A percentile compares a stretch with the other conserved stretches of the same genome.
phyloP scores from a whole-genome alignment of 495 filamentous ascomycete genomes.

The Trichocladium uniseriatum region DNA sequence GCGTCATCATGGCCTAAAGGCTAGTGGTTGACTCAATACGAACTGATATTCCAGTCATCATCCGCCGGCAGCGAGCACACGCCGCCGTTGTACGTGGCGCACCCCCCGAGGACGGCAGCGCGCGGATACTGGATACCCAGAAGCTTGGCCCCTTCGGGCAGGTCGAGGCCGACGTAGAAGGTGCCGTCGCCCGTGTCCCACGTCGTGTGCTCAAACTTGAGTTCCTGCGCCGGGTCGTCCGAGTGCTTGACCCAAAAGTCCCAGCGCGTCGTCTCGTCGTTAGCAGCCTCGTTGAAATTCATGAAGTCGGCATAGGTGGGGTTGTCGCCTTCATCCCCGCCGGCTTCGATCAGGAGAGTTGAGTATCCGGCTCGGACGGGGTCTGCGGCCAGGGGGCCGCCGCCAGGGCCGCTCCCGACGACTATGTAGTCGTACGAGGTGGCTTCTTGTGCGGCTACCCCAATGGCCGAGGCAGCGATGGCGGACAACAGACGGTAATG shows the following conservation, averaged over 20 bases:
- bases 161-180: constrained; percentile 40
- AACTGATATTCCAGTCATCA: constrained; percentile 39
- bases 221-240: constrained; percentile 32
- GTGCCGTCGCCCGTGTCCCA: constrained; percentile 37
- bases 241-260: constrained; percentile 46
- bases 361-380: constrained; percentile 52
- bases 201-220: constrained; percentile 36
- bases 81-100: constrained; percentile 42
- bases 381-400: constrained; percentile 52
- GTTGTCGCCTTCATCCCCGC: constrained; percentile 49
- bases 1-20: no score
- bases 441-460: neutral
- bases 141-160: constrained; percentile 33
- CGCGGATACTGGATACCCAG: constrained; percentile 42
- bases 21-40: no score
- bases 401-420: constrained; percentile 56
- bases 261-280: constrained; percentile 42
- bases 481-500: constrained; percentile 23
- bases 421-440: constrained; percentile 54
- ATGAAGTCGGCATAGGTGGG: constrained; percentile 33
- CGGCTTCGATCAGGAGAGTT: constrained; percentile 55
- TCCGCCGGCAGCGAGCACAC: constrained; percentile 34
- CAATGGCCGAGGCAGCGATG: constrained; percentile 17
- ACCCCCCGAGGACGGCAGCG: constrained; percentile 39
- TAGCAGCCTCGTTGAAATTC: constrained; percentile 36